Evolutionary conservation across 106 monocot genomes (phyloP).

Genomic region (Platanthera zijinensis): DNA sequence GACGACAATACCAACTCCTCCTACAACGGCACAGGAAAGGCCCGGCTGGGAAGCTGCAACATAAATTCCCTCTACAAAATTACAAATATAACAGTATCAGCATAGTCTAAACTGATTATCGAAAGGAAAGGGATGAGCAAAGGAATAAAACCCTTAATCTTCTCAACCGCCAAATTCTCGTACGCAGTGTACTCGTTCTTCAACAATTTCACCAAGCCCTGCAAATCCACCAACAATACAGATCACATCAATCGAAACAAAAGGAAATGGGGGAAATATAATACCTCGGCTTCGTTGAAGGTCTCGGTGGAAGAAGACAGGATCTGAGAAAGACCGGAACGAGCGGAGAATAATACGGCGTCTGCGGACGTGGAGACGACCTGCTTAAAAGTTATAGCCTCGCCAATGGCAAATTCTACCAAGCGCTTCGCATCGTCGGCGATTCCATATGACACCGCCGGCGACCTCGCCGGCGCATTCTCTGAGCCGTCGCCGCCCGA

Average conservation of each 20-base stretch:
- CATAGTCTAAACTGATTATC: neutral
- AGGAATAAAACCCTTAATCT: slow-evolving; percentile 51
- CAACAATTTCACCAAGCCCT: slow-evolving; percentile 26
- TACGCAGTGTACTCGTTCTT: slow-evolving; percentile 24
- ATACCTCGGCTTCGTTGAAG: slow-evolving; percentile 32
- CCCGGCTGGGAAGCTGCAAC: slow-evolving; percentile 48
- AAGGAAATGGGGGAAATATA: neutral
- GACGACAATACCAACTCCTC: slow-evolving; percentile 44
- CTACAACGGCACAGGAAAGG: slow-evolving; percentile 30
- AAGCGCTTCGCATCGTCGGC: slow-evolving; percentile 8
- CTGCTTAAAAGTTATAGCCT: slow-evolving; percentile 20
- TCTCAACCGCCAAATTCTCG: slow-evolving; percentile 40
- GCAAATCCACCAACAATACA: neutral
- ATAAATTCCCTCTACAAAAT: slow-evolving; percentile 47
- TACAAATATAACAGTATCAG: neutral
- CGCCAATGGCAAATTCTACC: slow-evolving; percentile 29
- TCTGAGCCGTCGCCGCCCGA: slow-evolving; percentile 9
- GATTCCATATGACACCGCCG: neutral
- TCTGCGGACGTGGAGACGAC: slow-evolving; percentile 15
- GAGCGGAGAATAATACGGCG: slow-evolving; percentile 21
- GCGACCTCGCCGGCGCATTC: neutral
- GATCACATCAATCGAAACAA: slow-evolving; percentile 5
- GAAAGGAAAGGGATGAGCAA: neutral
- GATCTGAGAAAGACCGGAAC: slow-evolving; percentile 26
- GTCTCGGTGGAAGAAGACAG: slow-evolving; percentile 21